Percentiles rank a stretch among this genome's conserved stretches.
Conservation (phyloP, 2,329 filamentous ascomycete species). For the Esteya vermicola region DNA sequence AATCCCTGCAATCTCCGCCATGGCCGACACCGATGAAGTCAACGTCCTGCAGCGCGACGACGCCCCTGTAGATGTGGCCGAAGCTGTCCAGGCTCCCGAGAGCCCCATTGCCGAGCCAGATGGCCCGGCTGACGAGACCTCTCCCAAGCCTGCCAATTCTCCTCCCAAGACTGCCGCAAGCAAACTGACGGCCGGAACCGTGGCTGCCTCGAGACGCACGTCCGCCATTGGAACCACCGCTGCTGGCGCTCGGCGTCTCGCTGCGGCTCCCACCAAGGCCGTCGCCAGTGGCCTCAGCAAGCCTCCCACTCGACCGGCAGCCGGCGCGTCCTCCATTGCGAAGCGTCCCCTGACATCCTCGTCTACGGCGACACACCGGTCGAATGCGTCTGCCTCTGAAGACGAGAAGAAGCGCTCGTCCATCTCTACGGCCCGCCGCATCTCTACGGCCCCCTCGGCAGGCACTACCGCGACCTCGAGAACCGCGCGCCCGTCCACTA, state of each 20-base stretch:
- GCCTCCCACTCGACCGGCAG: slow-evolving; percentile 16
- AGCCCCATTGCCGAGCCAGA: neutral
- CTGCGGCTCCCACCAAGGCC: too few relatives aligned
- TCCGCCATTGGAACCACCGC: too few relatives aligned
- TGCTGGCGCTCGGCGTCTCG: too few relatives aligned
- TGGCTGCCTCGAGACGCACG: too few relatives aligned
- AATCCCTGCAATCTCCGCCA: slow-evolving; percentile 7
- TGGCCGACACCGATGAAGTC: slow-evolving; percentile 19
- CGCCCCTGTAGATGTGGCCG: too few relatives aligned
- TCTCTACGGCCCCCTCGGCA: slow-evolving; percentile 15
- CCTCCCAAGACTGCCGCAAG: slow-evolving; percentile 12
- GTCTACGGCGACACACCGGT: slow-evolving; percentile 17
- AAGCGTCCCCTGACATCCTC: slow-evolving; percentile 18
- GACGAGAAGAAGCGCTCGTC: slow-evolving; percentile 20
- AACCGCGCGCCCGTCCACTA: neutral
- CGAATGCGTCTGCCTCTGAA: slow-evolving; percentile 20
- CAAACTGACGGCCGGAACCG: slow-evolving; percentile 10
- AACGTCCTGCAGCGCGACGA: slow-evolving; percentile 17
- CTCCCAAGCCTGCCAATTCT: slow-evolving; percentile 6
- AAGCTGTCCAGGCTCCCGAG: too few relatives aligned
- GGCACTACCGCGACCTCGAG: neutral
- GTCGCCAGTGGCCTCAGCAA: slow-evolving; percentile 15
- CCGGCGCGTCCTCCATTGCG: slow-evolving; percentile 12
- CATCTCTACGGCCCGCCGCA: slow-evolving; percentile 16
- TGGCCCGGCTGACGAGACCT: neutral